Percentiles rank a stretch among this genome's conserved stretches.
Conservation (phyloP, 352 stramenopile genomes). For the Globisporangium ultimum region DNA sequence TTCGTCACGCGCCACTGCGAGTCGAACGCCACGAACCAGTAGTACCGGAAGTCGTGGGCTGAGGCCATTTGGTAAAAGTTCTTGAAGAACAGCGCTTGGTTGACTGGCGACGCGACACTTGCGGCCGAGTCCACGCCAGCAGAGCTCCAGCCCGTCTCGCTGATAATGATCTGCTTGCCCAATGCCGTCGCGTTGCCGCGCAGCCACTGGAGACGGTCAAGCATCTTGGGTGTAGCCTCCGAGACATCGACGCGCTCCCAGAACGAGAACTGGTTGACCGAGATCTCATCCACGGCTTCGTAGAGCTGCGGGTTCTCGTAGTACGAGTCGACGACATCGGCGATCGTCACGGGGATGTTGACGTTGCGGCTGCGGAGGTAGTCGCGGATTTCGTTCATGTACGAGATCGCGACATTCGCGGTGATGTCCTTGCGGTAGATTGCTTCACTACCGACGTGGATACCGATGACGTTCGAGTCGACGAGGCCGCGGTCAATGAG, state of each 20-base stretch:
- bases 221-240: conserved; percentile 38
- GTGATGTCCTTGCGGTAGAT: conserved; percentile 66
- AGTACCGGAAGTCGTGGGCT: conserved; percentile 54
- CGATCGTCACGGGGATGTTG: conserved; percentile 58
- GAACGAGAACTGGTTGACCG: conserved; percentile 80
- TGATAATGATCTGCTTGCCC: conserved; percentile 60
- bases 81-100: conserved; percentile 64
- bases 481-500: conserved; percentile 41
- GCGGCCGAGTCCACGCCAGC: conserved; percentile 24
- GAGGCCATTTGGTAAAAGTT: conserved; percentile 63
- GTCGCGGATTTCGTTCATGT: conserved; percentile 59
- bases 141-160: conserved; percentile 70
- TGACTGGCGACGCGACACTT: conserved; percentile 36
- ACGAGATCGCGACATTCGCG: conserved; percentile 40
- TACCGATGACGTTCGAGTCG: conserved; percentile 40
- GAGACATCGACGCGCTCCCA: conserved; percentile 55
- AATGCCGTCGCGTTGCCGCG: conserved; percentile 37
- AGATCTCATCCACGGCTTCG: conserved; percentile 61
- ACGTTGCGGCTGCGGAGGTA: conserved; percentile 36
- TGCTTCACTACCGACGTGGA: conserved; percentile 65
- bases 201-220: conserved; percentile 55
- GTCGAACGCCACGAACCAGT: conserved; percentile 75
- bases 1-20: conserved; percentile 50
- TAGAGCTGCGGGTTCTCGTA: conserved; percentile 52
- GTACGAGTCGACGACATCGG: conserved; percentile 72